Base-by-base conservation (phyloP, 139 green algal species). In the Chlorella ohadii region DNA sequence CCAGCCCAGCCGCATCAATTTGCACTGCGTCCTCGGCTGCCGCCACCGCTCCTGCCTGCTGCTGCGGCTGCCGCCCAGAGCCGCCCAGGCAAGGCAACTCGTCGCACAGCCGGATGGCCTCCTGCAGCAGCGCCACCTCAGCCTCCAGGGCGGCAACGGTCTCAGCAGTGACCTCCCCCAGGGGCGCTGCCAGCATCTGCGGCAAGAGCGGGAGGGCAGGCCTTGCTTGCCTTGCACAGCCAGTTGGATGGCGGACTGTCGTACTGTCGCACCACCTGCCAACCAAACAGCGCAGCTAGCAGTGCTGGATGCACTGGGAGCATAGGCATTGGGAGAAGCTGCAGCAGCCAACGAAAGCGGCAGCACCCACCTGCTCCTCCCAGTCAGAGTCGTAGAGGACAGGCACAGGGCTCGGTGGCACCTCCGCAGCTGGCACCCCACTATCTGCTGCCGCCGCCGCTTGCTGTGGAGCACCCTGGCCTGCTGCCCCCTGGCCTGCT, bases 121-220 rank as follows among this genome's bases (percentile, higher is more conserved):
- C 36, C 23, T 78, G 55, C 61, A 89, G 80, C 44, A 84, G 57
- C 25, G n/a, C 59, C 33, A 89, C n/a, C 80, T 89, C 85, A 25
- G 61, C 59, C 12, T 68, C 33, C 27, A 89, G 79, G 9, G 12
- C 38, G 12, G 72, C 39, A 28, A 85, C 3, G 5, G 17, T 22
- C 17, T 78, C 70, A 4, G 70, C 22, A 7, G 16, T 57, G 15
- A 59, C 57, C 4, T 74, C 63, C 38, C 51, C 51, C 15, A 59
- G 51, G 51, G 51, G 51, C 51, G 51, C 51, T 2, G 77, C 78
- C 13, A 66, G 59, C 78, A 76, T 59, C 77, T 85, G 75, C 59
- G 36, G 33, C 39, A 36, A 33, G 25, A 25, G 61, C 27, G 25
- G 23, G 44, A 51, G 44, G 44, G 7, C 44, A 51, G 9, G 9